Conservation (phyloP, 495 filamentous ascomycete species). For the Bacidia rubella region DNA sequence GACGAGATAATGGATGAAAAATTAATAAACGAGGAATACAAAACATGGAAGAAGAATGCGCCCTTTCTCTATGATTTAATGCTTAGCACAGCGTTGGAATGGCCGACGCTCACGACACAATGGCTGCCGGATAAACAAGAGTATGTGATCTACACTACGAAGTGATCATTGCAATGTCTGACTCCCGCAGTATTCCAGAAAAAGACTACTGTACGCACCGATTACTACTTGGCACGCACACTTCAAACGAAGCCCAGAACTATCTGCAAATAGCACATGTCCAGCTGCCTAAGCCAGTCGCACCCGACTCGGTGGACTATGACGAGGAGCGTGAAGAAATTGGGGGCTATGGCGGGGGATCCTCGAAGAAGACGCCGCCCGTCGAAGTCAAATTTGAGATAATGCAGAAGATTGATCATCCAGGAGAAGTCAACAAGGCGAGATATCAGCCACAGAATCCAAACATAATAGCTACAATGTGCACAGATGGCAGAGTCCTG, state of each 20-base stretch:
- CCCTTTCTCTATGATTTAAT: slow-evolving; percentile 98
- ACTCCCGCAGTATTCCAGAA: slow-evolving; percentile 46
- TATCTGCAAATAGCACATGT: slow-evolving; percentile 91
- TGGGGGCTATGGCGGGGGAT: slow-evolving; percentile 64
- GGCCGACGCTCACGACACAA: slow-evolving; percentile 94
- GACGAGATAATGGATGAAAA: slow-evolving; percentile 67
- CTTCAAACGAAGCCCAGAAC: slow-evolving; percentile 72
- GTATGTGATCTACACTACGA: slow-evolving; percentile 28
- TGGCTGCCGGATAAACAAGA: slow-evolving; percentile 95
- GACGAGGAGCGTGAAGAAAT: slow-evolving; percentile 87
- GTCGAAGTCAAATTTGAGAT: slow-evolving; percentile 74
- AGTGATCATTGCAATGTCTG: slow-evolving; percentile 5
- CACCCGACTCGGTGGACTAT: slow-evolving; percentile 65
- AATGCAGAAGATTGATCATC: slow-evolving; percentile 90
- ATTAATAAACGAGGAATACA: slow-evolving; percentile 98
- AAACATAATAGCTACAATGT: slow-evolving; percentile 90
- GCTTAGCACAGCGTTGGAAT: slow-evolving; percentile 84
- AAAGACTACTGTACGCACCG: slow-evolving; percentile 84
- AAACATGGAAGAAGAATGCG: slow-evolving; percentile 99
- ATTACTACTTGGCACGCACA: slow-evolving; percentile 88
- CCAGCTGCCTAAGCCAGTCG: slow-evolving; percentile 68
- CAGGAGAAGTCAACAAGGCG: slow-evolving; percentile 95
- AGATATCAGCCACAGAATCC: slow-evolving; percentile 97
- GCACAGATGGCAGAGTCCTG: slow-evolving; percentile 71
- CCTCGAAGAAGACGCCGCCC: slow-evolving; percentile 46